A percentile compares a stretch with the other conserved stretches of the same genome.
These are phyloP conservation scores for Russula compacta DNA, from an alignment of 768 basidiomycete genomes.

Conservation along the genomic window DNA sequence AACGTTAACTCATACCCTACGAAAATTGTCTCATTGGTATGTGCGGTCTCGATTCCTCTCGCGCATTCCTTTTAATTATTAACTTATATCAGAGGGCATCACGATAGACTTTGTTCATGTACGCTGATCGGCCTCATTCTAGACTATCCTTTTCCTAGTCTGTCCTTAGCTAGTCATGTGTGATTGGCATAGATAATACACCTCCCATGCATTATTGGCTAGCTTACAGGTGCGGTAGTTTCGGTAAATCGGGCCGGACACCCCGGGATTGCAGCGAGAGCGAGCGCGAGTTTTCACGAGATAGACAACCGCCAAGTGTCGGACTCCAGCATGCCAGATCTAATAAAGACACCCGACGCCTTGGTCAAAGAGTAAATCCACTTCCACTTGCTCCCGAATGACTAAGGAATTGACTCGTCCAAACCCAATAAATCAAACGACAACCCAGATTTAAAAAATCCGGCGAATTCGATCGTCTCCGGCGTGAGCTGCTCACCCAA, in stretches of 20 bases:
- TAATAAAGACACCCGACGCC: constrained; percentile 16
- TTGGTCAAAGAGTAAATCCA: constrained; percentile 13
- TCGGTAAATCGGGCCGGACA: not conserved
- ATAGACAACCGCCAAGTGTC: too few relatives aligned
- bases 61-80: not conserved
- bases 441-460: constrained; percentile 60
- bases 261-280: too few relatives aligned
- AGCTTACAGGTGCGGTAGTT: not conserved
- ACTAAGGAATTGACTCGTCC: not conserved
- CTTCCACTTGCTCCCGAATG: not conserved
- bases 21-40: not conserved
- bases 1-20: constrained; percentile 34
- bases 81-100: not conserved
- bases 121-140: not conserved
- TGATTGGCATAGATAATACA: constrained; percentile 11
- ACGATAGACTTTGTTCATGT: constrained; percentile 2
- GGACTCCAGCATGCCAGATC: constrained; percentile 3
- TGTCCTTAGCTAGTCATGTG: constrained; percentile 14
- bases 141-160: constrained; percentile 6
- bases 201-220: too few relatives aligned
- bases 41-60: not conserved
- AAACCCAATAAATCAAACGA: not conserved
- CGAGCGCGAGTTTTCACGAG: too few relatives aligned
- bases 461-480: constrained; percentile 63
- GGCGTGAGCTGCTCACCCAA: constrained; percentile 49